Percentiles rank a stretch among this genome's conserved stretches.
These are phyloP conservation scores for Ophiocordyceps robertsii DNA, from an alignment of 2,329 filamentous ascomycete genomes.

Conservation along the genomic window DNA sequence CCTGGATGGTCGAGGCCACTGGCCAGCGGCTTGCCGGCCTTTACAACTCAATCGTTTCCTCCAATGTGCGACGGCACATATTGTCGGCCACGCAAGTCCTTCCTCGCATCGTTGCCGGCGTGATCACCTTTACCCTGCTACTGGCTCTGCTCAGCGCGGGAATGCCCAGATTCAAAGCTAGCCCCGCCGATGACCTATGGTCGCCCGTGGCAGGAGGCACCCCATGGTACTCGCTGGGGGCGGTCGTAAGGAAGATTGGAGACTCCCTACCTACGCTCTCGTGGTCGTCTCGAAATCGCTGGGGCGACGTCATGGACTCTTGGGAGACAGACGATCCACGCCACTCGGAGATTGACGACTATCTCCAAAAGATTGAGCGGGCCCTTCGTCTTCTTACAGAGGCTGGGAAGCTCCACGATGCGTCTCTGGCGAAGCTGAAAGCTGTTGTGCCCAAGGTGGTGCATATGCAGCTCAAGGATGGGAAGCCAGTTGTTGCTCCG, in stretches of 20 bases:
- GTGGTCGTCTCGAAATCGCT: constrained; percentile 10
- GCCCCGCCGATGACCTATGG: constrained; percentile 3
- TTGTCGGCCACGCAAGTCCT: constrained; percentile 3
- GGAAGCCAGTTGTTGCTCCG: constrained; percentile 38
- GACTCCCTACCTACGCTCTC: constrained; percentile 12
- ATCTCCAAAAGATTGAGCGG: constrained; percentile 13
- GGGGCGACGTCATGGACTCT: constrained; percentile 7
- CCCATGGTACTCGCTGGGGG: constrained; percentile 2
- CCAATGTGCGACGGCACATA: constrained; percentile 3
- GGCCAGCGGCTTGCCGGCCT: constrained; percentile 8
- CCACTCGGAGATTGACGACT: constrained; percentile 9
- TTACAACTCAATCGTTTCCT: constrained; percentile 4
- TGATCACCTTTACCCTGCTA: constrained; percentile 2
- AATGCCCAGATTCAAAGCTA: background rate
- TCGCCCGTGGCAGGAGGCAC: constrained; percentile 1
- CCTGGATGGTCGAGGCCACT: constrained; percentile 9
- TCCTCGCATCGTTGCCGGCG: constrained; percentile 2
- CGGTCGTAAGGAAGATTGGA: constrained; percentile 7
- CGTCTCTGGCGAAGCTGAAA: constrained; percentile 28
- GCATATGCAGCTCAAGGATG: constrained; percentile 38
- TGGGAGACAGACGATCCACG: constrained; percentile 6
- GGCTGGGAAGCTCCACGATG: constrained; percentile 19
- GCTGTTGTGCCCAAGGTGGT: constrained; percentile 41
- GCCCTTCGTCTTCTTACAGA: constrained; percentile 16
- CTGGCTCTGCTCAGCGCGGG: constrained; percentile 2